These are phyloP conservation scores for Mucor velutinosus DNA, from an alignment of 371 early-diverging fungal species.

Conservation along the genomic window DNA sequence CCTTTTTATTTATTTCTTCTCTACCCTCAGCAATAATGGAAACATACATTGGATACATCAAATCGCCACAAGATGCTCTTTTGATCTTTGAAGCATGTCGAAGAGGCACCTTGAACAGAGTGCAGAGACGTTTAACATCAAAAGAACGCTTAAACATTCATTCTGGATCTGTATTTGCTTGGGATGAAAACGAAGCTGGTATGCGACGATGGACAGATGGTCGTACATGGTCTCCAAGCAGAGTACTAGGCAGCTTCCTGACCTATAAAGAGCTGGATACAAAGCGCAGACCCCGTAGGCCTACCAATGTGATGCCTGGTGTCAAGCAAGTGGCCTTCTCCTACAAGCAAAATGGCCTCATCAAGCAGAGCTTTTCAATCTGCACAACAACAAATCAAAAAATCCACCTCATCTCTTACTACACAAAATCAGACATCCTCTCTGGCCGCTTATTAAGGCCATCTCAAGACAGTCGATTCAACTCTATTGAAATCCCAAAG, in stretches of 20 bases:
- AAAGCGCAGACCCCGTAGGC: slow-evolving; percentile 42
- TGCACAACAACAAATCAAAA: slow-evolving; percentile 77
- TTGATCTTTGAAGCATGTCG: slow-evolving; percentile 84
- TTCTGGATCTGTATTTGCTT: slow-evolving; percentile 88
- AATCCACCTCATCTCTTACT: slow-evolving; percentile 87
- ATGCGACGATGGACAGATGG: slow-evolving; percentile 95
- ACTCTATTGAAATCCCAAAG: slow-evolving; percentile 51
- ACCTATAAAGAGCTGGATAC: slow-evolving; percentile 80
- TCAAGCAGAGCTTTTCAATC: slow-evolving; percentile 87
- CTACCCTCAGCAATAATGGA: slow-evolving; percentile 44
- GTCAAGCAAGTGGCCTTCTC: slow-evolving; percentile 21
- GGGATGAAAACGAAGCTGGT: slow-evolving; percentile 87
- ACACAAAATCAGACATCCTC: slow-evolving; percentile 71
- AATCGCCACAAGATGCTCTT: slow-evolving; percentile 80
- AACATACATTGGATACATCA: slow-evolving; percentile 78
- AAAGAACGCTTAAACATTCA: slow-evolving; percentile 76
- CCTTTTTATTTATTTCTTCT: slow-evolving; percentile 23
- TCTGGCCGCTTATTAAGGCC: slow-evolving; percentile 54
- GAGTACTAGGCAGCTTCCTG: slow-evolving; percentile 82
- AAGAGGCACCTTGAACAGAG: slow-evolving; percentile 61
- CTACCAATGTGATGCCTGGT: slow-evolving; percentile 12
- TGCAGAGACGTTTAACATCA: slow-evolving; percentile 78
- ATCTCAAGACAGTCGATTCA: slow-evolving; percentile 44
- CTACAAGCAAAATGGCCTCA: slow-evolving; percentile 75
- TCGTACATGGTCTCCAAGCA: slow-evolving; percentile 84